phyloP scores from a whole-genome alignment of 148 eudicot species.

The Drosera capensis region DNA sequence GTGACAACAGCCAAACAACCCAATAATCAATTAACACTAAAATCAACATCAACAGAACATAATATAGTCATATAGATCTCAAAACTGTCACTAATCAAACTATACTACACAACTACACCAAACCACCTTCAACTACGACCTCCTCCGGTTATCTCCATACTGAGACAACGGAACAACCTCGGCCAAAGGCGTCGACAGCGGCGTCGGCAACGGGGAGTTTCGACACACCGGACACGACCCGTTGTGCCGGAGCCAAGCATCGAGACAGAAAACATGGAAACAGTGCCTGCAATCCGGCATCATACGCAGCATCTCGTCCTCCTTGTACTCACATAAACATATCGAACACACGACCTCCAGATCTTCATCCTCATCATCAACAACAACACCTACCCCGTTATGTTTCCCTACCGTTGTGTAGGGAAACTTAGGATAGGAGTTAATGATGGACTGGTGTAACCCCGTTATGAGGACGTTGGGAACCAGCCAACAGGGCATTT shows the following conservation, averaged over 20 bases:
- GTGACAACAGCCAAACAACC: too few species aligned
- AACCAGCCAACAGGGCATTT: too few species aligned
- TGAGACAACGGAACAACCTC: slow-evolving; percentile 84
- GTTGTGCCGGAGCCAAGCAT: slow-evolving; percentile 72
- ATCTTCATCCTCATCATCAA: not conserved
- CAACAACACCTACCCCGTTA: not conserved
- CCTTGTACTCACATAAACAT: slow-evolving; percentile 73
- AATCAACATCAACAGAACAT: too few species aligned
- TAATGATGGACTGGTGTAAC: slow-evolving; percentile 44
- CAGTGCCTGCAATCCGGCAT: slow-evolving; percentile 76
- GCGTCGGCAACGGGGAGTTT: slow-evolving; percentile 83
- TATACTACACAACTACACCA: too few species aligned
- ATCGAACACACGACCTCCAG: slow-evolving; percentile 42
- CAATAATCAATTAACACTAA: too few species aligned
- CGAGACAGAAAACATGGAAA: slow-evolving; percentile 59
- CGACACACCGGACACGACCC: slow-evolving; percentile 87
- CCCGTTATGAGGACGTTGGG: too few species aligned
- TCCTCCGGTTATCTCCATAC: slow-evolving; percentile 55
- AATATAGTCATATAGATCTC: too few species aligned
- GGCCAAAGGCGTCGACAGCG: slow-evolving; percentile 69
- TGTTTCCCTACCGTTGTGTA: slow-evolving; percentile 13
- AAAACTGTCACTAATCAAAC: too few species aligned
- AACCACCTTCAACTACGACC: too few species aligned
- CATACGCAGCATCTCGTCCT: slow-evolving; percentile 70
- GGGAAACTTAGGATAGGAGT: slow-evolving; percentile 65